These are phyloP conservation scores for Rosa rugosa DNA, from an alignment of 306 rosid species.

Conservation along the genomic window DNA sequence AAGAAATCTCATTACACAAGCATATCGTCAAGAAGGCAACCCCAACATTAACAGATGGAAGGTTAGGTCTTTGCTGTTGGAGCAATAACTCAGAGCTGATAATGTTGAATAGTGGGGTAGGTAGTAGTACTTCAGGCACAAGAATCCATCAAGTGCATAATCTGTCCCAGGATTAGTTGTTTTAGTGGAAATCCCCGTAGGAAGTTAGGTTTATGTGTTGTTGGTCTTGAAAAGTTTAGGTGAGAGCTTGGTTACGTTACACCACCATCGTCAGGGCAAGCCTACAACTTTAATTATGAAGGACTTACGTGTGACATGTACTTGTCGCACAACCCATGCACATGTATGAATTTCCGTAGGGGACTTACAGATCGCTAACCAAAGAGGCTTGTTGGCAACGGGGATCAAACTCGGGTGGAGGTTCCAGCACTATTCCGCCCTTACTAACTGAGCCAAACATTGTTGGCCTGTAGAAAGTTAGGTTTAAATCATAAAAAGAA, in stretches of 20 bases:
- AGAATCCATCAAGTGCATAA: background rate
- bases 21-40: background rate
- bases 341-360: too few relatives aligned
- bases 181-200: constrained; percentile 28
- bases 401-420: too few relatives aligned
- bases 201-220: constrained; percentile 17
- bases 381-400: too few relatives aligned
- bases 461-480: constrained; percentile 7
- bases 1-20: background rate
- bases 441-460: too few relatives aligned
- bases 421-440: too few relatives aligned
- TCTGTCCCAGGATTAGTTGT: constrained; percentile 18
- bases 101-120: constrained; percentile 24
- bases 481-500: constrained; percentile 31
- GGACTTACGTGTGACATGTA: too few relatives aligned
- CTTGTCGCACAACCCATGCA: too few relatives aligned
- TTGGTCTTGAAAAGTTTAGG: too few relatives aligned
- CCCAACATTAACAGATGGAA: constrained; percentile 6
- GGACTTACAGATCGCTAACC: too few relatives aligned
- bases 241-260: too few relatives aligned
- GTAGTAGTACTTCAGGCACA: constrained; percentile 13
- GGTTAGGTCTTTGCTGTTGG: constrained; percentile 17
- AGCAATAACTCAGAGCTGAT: constrained; percentile 7
- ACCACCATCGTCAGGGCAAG: too few relatives aligned
- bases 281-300: too few relatives aligned